These are phyloP conservation scores for Xanthoconium separans DNA, from an alignment of 1,284 basidiomycete genomes.

Conservation along the genomic window DNA sequence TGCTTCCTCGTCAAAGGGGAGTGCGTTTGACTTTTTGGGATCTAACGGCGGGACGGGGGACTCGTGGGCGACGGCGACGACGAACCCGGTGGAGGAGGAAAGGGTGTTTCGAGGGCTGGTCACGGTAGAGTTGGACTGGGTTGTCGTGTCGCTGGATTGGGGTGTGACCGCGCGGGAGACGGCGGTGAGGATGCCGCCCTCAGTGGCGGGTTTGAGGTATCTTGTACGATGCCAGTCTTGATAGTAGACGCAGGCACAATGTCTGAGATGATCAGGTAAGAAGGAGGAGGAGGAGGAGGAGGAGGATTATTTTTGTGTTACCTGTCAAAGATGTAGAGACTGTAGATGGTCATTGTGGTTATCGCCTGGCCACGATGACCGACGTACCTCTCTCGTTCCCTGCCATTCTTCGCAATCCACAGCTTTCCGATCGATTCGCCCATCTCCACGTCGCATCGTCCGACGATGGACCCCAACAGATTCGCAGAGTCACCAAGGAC, in stretches of 20 bases:
- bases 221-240: conserved; percentile 89
- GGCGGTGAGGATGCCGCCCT: conserved; percentile 71
- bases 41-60: conserved; percentile 37
- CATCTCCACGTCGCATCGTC: conserved; percentile 38
- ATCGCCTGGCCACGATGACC: conserved; percentile 12
- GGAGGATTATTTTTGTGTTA: conserved; percentile 16
- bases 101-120: conserved; percentile 64
- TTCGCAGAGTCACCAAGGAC: conserved; percentile 38
- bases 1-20: conserved; percentile 96
- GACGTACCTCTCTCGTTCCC: conserved; percentile 66
- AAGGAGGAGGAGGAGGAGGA: too few species aligned
- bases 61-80: conserved; percentile 64
- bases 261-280: conserved; percentile 46
- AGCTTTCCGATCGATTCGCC: conserved; percentile 42
- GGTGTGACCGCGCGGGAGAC: conserved; percentile 65
- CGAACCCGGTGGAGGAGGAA: conserved; percentile 58
- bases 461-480: too few species aligned
- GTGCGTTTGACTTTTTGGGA: conserved; percentile 41
- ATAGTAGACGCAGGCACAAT: conserved; percentile 90
- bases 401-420: conserved; percentile 58
- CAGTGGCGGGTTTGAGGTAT: conserved; percentile 66
- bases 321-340: conserved; percentile 91
- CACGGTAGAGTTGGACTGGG: conserved; percentile 37
- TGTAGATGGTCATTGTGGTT: conserved; percentile 77
- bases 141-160: conserved; percentile 34